A percentile compares a stretch with the other conserved stretches of the same genome.
Conservation (phyloP, 2,329 filamentous ascomycete genomes). For the Sclerotinia borealis region DNA sequence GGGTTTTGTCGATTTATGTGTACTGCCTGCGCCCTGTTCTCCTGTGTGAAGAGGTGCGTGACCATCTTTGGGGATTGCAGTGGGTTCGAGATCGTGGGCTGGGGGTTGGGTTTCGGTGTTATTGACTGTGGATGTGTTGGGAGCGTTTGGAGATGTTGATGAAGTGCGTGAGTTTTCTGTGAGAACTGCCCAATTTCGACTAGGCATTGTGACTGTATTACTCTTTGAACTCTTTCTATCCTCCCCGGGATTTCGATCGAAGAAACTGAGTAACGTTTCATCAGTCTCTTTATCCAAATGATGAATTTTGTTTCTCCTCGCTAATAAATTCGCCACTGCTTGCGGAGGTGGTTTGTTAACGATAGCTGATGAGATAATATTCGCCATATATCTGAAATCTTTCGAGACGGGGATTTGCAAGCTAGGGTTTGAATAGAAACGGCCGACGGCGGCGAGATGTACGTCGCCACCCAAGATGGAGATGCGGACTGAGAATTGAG, state of each 20-base stretch:
- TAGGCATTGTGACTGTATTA: constrained; percentile 86
- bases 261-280: constrained; percentile 90
- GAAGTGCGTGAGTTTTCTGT: constrained; percentile 69
- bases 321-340: constrained; percentile 83
- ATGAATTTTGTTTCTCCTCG: constrained; percentile 79
- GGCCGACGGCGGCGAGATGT: constrained; percentile 82
- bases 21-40: constrained; percentile 71
- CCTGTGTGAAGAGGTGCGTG: constrained; percentile 69
- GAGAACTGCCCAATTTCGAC: constrained; percentile 87
- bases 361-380: constrained; percentile 89
- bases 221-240: constrained; percentile 65
- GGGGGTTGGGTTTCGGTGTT: background rate
- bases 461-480: constrained; percentile 94
- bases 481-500: constrained; percentile 80
- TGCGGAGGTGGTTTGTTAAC: constrained; percentile 89
- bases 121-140: constrained; percentile 2
- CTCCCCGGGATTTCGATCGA: constrained; percentile 78
- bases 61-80: constrained; percentile 50
- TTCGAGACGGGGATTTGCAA: constrained; percentile 69
- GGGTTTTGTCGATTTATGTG: constrained; percentile 62
- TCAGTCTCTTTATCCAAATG: constrained; percentile 69
- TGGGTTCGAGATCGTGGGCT: constrained; percentile 25
- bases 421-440: constrained; percentile 88
- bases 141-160: constrained; percentile 37
- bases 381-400: constrained; percentile 92